Percentiles rank a stretch among this genome's conserved stretches.
Evolutionary conservation across 768 basidiomycete genomes (phyloP).

Genomic region (Ramaria rubella): DNA sequence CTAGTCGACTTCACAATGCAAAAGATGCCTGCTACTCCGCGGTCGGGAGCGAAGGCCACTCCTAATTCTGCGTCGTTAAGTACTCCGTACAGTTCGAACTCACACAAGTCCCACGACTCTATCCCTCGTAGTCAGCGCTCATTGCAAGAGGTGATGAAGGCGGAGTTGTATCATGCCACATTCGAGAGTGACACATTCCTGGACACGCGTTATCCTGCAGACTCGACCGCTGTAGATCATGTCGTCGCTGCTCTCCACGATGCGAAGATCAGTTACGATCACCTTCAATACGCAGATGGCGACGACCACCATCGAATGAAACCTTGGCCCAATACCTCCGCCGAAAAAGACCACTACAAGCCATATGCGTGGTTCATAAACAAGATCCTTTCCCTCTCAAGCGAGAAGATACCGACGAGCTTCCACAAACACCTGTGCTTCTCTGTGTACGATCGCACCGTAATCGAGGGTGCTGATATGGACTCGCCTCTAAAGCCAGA

Average conservation of each 20-base stretch:
- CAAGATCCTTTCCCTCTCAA: not conserved
- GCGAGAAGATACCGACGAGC: not conserved
- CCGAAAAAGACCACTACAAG: not conserved
- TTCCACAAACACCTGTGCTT: not conserved
- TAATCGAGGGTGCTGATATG: not conserved
- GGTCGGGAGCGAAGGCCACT: no score
- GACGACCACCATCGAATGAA: no score
- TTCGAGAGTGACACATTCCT: not conserved
- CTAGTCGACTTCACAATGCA: no score
- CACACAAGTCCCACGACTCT: not conserved
- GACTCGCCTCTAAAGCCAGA: not conserved
- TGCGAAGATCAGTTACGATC: no score
- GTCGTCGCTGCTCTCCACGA: no score
- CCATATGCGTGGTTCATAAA: not conserved
- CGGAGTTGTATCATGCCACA: not conserved
- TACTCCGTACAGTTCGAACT: not conserved
- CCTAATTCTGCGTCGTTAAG: no score
- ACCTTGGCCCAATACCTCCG: not conserved
- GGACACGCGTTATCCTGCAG: not conserved
- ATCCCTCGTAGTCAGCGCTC: not conserved
- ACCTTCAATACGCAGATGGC: no score
- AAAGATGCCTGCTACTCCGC: no score
- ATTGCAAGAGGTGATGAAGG: not conserved
- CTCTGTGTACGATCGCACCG: not conserved
- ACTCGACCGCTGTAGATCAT: no score